Evolutionary conservation across 2,329 filamentous ascomycete species (phyloP).

Genomic region (Arachnopeziza araneosa): DNA sequence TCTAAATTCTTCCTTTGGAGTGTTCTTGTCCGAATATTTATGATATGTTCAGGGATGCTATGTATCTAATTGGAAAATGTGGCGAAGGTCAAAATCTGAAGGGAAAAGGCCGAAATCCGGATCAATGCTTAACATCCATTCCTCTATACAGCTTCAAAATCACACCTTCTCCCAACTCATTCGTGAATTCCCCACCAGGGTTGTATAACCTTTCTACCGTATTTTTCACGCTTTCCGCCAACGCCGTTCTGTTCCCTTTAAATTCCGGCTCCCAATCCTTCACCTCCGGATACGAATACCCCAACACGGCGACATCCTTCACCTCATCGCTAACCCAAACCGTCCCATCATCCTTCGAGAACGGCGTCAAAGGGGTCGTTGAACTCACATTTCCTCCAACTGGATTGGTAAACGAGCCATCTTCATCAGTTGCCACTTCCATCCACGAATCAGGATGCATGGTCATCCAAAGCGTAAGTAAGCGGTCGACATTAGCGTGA

Average conservation of each 20-base stretch:
- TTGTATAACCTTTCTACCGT: neutral
- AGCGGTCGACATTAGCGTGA: constrained; percentile 53
- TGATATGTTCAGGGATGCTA: too few relatives aligned
- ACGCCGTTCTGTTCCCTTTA: neutral
- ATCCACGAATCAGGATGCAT: constrained; percentile 29
- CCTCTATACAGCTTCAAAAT: neutral
- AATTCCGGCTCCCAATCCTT: neutral
- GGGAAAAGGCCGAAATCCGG: too few relatives aligned
- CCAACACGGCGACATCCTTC: constrained; percentile 17
- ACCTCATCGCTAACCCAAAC: constrained; percentile 36
- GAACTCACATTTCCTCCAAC: constrained; percentile 15
- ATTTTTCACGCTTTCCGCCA: neutral
- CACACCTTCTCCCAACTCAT: neutral
- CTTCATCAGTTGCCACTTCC: neutral
- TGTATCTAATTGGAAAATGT: too few relatives aligned
- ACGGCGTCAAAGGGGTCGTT: constrained; percentile 33
- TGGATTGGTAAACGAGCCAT: constrained; percentile 11
- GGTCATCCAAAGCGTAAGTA: constrained; percentile 47
- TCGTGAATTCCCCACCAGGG: neutral
- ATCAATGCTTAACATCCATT: neutral
- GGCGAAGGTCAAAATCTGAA: too few relatives aligned
- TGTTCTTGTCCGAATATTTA: too few relatives aligned
- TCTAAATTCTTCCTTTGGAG: too few relatives aligned
- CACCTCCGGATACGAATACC: constrained; percentile 24
- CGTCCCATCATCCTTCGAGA: constrained; percentile 41